Base-by-base conservation (phyloP, 208 protist species). In the Phytomonas francai region DNA sequence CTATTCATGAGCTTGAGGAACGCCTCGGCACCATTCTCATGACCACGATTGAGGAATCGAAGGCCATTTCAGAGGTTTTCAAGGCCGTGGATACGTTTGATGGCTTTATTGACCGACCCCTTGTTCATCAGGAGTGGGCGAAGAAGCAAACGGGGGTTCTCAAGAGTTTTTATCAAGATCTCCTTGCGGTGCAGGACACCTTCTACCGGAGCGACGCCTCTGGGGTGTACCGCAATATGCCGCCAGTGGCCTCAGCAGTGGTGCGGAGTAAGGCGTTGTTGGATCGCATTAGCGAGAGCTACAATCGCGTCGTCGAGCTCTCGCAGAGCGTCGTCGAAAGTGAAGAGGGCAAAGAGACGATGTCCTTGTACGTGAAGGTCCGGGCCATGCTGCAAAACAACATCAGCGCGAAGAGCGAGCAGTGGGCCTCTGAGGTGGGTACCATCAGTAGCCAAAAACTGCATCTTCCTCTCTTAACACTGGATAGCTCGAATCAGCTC, bases 11-110 rank as follows among this genome's bases (percentile, higher is more conserved):
- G 49, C 76, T 98, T 39, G 97, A 99, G 80, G 83, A 93, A 32
- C 83, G 96, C 25, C 79, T 99, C 19, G 91, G 90, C 25, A 80
- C 85, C 19, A 95, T 99, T 49, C 78, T 99, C 12, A 84, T 93
- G 33, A 88, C 87, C 33, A 89, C 85, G 36, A 97, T 98, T 72
- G 96, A 98, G 63, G 97, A 98, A 64, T 89, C 89, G 56, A 85
- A 78, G 60, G 97, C 96, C 14, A 90, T 98, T 63, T 86, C 89
- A 3, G 86, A 92, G 66, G 82, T 96, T 16, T 98, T 99, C 76
- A 98, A 98, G 71, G 87, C 98, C 1, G 91, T 99, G 5, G 97
- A 98, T 73, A 94, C 92, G 12, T 99, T 98, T 76, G 96, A 98
- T 56, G 92, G 86, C 36, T 92, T 99, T 70, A 91, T 97, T 14